Percentiles rank a stretch among this genome's conserved stretches.
phyloP scores from a whole-genome alignment of 148 eudicot species.

The Pharnaceum exiguum region DNA sequence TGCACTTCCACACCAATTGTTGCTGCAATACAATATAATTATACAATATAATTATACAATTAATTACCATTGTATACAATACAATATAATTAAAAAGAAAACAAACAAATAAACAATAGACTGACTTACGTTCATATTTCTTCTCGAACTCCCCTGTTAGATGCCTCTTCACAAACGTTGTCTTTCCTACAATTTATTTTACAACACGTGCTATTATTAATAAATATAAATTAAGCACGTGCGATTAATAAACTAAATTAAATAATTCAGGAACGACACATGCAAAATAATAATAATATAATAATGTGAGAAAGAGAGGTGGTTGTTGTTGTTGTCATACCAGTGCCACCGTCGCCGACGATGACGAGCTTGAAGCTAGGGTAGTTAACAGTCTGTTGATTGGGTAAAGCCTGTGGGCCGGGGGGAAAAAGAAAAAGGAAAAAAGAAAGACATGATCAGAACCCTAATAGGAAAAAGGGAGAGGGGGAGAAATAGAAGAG shows the following conservation, averaged over 20 bases:
- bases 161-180: conserved; percentile 23
- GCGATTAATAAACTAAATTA: background rate
- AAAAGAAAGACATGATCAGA: background rate
- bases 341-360: conserved; percentile 25
- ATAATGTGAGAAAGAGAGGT: background rate
- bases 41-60: no score
- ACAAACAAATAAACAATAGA: background rate
- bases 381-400: conserved; percentile 1
- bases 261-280: background rate
- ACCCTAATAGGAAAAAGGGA: background rate
- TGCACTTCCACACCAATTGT: conserved; percentile 40
- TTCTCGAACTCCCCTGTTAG: conserved; percentile 22
- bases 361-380: conserved; percentile 22
- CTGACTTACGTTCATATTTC: conserved; percentile 22
- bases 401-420: conserved; percentile 15
- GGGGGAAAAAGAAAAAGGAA: background rate
- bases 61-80: no score
- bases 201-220: no score
- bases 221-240: no score
- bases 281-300: background rate
- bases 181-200: conserved; percentile 26
- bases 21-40: conserved; percentile 16
- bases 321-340: background rate
- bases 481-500: no score
- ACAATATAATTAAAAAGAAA: background rate